phyloP scores from a whole-genome alignment of 192 early-diverging fungal genomes.

The Coemansia sp. region DNA sequence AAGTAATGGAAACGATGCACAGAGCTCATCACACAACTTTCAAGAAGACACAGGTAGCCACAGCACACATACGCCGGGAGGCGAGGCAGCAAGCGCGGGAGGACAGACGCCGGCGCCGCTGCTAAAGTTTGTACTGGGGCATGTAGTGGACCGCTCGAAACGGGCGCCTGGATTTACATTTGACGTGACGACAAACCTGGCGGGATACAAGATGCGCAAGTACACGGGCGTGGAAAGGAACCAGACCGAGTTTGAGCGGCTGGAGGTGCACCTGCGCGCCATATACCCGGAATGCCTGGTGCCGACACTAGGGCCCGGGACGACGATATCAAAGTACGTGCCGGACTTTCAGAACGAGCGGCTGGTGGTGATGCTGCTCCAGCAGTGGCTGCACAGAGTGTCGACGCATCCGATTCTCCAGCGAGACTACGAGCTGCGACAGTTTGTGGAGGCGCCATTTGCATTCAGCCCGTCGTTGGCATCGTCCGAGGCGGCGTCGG shows the following conservation, averaged over 20 bases:
- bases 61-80: not conserved
- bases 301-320: conserved; percentile 43
- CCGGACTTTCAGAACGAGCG: conserved; percentile 54
- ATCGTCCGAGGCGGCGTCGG: conserved; percentile 12
- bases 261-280: conserved; percentile 49
- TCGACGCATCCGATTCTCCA: conserved; percentile 48
- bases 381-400: conserved; percentile 52
- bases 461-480: conserved; percentile 49
- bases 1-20: not conserved
- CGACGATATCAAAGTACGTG: conserved; percentile 51
- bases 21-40: not conserved
- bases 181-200: conserved; percentile 43
- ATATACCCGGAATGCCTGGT: conserved; percentile 57
- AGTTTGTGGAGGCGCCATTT: conserved; percentile 59
- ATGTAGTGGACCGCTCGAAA: conserved; percentile 50
- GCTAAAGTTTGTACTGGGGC: conserved; percentile 42
- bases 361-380: conserved; percentile 47
- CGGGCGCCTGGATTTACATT: conserved; percentile 41
- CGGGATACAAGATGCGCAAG: conserved; percentile 50
- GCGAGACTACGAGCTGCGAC: conserved; percentile 57
- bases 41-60: not conserved
- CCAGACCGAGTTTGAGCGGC: conserved; percentile 53
- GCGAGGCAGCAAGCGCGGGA: not conserved
- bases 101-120: conserved; percentile 11
- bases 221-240: conserved; percentile 50